Percentiles rank a stretch among this genome's conserved stretches.
Conservation (phyloP, 1,284 basidiomycete species). For the Pseudozyma flocculosa region DNA sequence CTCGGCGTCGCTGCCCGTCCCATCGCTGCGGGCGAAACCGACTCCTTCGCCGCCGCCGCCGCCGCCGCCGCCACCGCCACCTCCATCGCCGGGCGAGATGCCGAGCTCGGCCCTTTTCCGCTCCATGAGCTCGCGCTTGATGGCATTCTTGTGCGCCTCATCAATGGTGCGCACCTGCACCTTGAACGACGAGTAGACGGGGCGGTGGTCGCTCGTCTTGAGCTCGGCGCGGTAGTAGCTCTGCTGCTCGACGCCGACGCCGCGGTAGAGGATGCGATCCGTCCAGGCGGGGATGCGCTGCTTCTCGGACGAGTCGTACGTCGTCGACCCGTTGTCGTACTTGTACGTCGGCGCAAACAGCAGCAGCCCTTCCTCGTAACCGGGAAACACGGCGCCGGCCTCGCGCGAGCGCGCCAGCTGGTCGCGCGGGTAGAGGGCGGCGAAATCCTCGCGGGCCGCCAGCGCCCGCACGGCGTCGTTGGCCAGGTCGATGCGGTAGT, state of each 20-base stretch:
- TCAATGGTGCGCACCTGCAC: constrained; percentile 78
- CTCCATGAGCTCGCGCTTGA: constrained; percentile 66
- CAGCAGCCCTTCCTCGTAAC: constrained; percentile 84
- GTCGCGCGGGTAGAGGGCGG: constrained; percentile 75
- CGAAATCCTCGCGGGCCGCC: constrained; percentile 65
- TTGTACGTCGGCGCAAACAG: constrained; percentile 86
- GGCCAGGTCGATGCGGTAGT: constrained; percentile 86
- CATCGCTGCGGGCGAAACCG: not conserved
- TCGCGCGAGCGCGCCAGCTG: constrained; percentile 40
- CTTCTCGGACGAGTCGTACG: constrained; percentile 95
- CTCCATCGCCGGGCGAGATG: constrained; percentile 1
- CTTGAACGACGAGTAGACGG: constrained; percentile 83
- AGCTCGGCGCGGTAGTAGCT: constrained; percentile 71
- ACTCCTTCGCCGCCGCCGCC: constrained; percentile 2
- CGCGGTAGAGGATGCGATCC: constrained; percentile 70
- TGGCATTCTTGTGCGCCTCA: constrained; percentile 68
- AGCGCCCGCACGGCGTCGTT: constrained; percentile 72
- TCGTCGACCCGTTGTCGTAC: constrained; percentile 73
- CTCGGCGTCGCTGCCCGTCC: not conserved
- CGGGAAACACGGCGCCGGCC: constrained; percentile 67
- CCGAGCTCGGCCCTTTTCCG: constrained; percentile 18
- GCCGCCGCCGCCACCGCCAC: constrained; percentile 12
- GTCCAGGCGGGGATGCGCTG: constrained; percentile 94
- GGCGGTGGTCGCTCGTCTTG: constrained; percentile 87
- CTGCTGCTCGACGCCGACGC: constrained; percentile 40